Evolutionary conservation across 2,329 filamentous ascomycete genomes (phyloP), one percentile per base, ranked within the genome.

Genomic region (Ophiostoma novo-ulmi): DNA sequence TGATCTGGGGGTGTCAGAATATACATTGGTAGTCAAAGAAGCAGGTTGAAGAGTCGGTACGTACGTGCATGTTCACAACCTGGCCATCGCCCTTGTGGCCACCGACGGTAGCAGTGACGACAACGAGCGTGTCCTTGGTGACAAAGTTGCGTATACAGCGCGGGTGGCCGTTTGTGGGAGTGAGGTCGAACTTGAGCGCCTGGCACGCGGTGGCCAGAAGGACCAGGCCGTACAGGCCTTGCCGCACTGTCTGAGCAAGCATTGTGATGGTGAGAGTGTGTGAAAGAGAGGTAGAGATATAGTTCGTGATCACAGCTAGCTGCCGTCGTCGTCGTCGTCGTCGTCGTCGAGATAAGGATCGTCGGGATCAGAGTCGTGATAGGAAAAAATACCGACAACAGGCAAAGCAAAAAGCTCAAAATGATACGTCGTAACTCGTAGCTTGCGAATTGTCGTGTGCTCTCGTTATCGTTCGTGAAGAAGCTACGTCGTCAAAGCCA

Each of bases 141-240:
- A 97, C 94, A 80, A 97, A 99, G 84, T 99, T 99, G 80, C 94
- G 89, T 80, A 99, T 91, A 83, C 95, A 99, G 83, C 94, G 88
- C 82, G 94, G 91, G 79, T 87, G 84, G 71, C 82, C 80, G 69
- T 82, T 81, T 74, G 89, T 86, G 64, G 93, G 92, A 76, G 87
- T 82, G 73, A 99, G 88, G 77, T 99, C 95, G 85, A 99, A 97
- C 84, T 97, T 97, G 77, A 99, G 88, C 72, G 93, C 93, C 75
- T 85, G 80, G 74, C 83, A 82, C 74, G 82, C 82, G 72, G 83
- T 81, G 74, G 85, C 80, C 71, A 89, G 80, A 71, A 89, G 80
- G 74, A 88, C 79, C 69, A 89, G 77, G 79, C 85, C 83, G 82
- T 84, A 87, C 79, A 88, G 76, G 77, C 83, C 83, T 79, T 84